These are phyloP conservation scores for Tuber microsphaerosporum DNA, from an alignment of 495 filamentous ascomycete genomes.

Conservation along the genomic window DNA sequence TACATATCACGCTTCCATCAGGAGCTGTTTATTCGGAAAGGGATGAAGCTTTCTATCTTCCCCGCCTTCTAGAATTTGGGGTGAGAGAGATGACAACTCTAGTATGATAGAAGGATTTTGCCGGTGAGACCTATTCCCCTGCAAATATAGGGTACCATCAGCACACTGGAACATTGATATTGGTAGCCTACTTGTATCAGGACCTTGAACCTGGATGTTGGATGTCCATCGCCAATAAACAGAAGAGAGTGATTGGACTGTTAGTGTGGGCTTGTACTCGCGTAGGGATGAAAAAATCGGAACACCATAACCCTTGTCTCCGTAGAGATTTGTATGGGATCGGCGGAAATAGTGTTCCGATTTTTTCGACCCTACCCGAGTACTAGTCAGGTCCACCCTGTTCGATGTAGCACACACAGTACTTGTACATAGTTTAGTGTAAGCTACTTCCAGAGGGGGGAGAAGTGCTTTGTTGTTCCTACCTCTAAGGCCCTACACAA, in stretches of 20 bases:
- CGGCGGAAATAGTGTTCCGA: too few species aligned
- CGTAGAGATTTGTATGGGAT: too few species aligned
- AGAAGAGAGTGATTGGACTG: background rate
- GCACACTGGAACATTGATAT: background rate
- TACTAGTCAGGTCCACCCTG: background rate
- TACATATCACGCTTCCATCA: constrained; percentile 25
- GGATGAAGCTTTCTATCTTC: too few species aligned
- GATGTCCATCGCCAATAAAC: background rate
- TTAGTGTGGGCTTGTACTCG: background rate
- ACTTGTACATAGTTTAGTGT: background rate
- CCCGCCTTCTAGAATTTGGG: background rate
- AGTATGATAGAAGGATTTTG: background rate
- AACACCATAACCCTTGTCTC: too few species aligned
- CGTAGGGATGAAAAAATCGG: too few species aligned
- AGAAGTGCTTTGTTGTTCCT: background rate
- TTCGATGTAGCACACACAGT: background rate
- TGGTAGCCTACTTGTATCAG: background rate
- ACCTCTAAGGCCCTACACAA: background rate
- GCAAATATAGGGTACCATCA: background rate
- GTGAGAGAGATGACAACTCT: background rate
- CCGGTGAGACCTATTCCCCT: background rate
- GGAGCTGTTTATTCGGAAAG: constrained; percentile 4
- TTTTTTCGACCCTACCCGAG: too few species aligned
- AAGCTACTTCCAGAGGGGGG: background rate
- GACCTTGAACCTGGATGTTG: background rate